Evolutionary conservation across 257 asterid species (phyloP).

Genomic region (Solanum virginianum): DNA sequence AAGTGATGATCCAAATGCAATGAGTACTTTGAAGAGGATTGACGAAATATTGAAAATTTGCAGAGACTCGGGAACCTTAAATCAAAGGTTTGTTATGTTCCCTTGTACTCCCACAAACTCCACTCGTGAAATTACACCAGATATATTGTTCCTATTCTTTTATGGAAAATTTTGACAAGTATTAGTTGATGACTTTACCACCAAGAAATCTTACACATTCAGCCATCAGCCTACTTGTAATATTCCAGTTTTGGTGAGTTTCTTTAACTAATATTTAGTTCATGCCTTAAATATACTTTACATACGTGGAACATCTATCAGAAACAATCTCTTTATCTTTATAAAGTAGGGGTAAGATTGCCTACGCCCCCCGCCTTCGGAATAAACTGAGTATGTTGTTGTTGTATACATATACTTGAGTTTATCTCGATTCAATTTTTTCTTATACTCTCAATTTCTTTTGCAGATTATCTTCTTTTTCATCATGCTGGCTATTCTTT

Average conservation of each 20-base stretch:
- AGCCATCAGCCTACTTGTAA: slow-evolving; percentile 31
- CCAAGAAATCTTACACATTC: slow-evolving; percentile 49
- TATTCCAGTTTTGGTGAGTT: slow-evolving; percentile 39
- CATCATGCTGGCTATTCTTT: slow-evolving; percentile 33
- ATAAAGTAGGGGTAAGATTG: accelerated
- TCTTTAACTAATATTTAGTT: not conserved
- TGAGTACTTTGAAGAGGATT: slow-evolving; percentile 40
- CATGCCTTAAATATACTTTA: not conserved
- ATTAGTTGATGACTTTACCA: not conserved
- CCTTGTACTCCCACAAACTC: not conserved
- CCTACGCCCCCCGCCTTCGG: no score
- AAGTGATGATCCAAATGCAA: slow-evolving; percentile 76
- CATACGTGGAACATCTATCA: not conserved
- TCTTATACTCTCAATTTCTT: not conserved
- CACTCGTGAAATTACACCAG: not conserved
- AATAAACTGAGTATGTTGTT: no score
- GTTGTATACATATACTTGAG: not conserved
- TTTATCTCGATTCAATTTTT: not conserved
- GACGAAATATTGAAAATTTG: slow-evolving; percentile 56
- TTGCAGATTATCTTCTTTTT: slow-evolving; percentile 53
- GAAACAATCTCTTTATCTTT: not conserved
- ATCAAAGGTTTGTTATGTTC: slow-evolving; percentile 15
- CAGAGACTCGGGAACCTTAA: slow-evolving; percentile 72
- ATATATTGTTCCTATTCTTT: no score
- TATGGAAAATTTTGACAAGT: not conserved